Evolutionary conservation across 129 eudicot species (phyloP).

Genomic region (Flaveria sonorensis): DNA sequence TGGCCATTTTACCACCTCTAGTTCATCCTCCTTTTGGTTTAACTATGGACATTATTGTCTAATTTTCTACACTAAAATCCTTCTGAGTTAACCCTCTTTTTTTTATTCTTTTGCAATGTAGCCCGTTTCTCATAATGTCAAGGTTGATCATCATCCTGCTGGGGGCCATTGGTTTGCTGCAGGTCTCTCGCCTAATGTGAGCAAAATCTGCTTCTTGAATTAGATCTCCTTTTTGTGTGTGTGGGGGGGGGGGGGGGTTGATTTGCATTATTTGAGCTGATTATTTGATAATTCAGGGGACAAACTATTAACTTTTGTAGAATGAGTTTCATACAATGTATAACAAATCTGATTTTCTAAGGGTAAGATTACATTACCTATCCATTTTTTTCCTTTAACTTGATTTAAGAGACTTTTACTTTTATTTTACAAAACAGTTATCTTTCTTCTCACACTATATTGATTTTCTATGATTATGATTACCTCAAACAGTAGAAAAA

Average conservation of each 20-base stretch:
- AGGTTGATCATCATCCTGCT: constrained; percentile 96
- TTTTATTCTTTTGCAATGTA: constrained; percentile 32
- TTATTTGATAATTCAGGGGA: not conserved
- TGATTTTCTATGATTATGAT: too few species aligned
- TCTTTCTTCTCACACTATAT: too few species aligned
- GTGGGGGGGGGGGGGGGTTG: not conserved
- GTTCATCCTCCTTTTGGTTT: not conserved
- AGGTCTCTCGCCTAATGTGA: constrained; percentile 97
- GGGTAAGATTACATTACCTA: not conserved
- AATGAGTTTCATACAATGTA: not conserved
- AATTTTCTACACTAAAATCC: too few species aligned
- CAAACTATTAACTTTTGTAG: not conserved
- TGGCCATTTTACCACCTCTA: not conserved
- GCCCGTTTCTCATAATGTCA: constrained; percentile 84
- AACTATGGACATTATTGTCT: too few species aligned
- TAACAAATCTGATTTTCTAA: not conserved
- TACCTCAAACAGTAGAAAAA: not conserved
- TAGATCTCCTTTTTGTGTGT: not conserved
- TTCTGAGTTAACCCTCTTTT: not conserved
- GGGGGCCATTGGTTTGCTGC: constrained; percentile 99
- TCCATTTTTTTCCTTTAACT: too few species aligned
- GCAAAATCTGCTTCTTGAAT: constrained; percentile 28
- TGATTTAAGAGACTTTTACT: too few species aligned
- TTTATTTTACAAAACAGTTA: too few species aligned
- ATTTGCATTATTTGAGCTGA: not conserved